Evolutionary conservation across 2,329 filamentous ascomycete species (phyloP).

Genomic region (Diaporthe sp.): DNA sequence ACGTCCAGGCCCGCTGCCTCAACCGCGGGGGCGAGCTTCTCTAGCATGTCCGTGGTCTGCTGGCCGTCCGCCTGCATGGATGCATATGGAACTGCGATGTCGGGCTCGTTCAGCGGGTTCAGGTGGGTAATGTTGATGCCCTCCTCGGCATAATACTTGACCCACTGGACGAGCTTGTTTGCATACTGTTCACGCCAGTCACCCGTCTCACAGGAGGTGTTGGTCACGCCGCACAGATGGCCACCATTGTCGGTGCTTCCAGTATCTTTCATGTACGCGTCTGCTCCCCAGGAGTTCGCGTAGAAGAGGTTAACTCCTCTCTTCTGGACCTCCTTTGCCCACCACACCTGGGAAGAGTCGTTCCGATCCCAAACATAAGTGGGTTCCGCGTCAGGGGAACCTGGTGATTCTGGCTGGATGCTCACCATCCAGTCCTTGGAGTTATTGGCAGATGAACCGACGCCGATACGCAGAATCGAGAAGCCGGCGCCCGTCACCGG

Average conservation of each 20-base stretch:
- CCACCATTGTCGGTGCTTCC: slow-evolving; percentile 20
- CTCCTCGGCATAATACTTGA: slow-evolving; percentile 32
- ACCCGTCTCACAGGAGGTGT: slow-evolving; percentile 11
- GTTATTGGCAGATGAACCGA: slow-evolving; percentile 46
- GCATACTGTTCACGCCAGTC: slow-evolving; percentile 31
- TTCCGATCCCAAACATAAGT: slow-evolving; percentile 33
- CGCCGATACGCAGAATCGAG: slow-evolving; percentile 49
- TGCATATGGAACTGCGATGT: slow-evolving; percentile 28
- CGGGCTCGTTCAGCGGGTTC: slow-evolving; percentile 36
- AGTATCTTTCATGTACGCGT: slow-evolving; percentile 27
- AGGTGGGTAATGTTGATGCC: slow-evolving; percentile 37
- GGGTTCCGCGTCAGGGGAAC: slow-evolving; percentile 25
- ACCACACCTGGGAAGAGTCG: slow-evolving; percentile 30
- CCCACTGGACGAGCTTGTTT: slow-evolving; percentile 23
- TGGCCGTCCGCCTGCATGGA: slow-evolving; percentile 26
- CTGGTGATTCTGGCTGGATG: slow-evolving; percentile 27
- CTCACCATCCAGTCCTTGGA: slow-evolving; percentile 41
- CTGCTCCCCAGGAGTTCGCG: slow-evolving; percentile 24
- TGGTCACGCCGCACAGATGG: slow-evolving; percentile 24
- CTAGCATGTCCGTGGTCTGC: slow-evolving; percentile 28
- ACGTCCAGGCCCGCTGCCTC: slow-evolving; percentile 22
- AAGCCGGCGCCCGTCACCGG: slow-evolving; percentile 47
- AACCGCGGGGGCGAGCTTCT: slow-evolving; percentile 18
- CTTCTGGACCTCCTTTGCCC: slow-evolving; percentile 31
- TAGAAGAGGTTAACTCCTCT: slow-evolving; percentile 30